A percentile compares a stretch with the other conserved stretches of the same genome.
Evolutionary conservation across 2,329 filamentous ascomycete species (phyloP).

Genomic region (Aspergillus neoniger): DNA sequence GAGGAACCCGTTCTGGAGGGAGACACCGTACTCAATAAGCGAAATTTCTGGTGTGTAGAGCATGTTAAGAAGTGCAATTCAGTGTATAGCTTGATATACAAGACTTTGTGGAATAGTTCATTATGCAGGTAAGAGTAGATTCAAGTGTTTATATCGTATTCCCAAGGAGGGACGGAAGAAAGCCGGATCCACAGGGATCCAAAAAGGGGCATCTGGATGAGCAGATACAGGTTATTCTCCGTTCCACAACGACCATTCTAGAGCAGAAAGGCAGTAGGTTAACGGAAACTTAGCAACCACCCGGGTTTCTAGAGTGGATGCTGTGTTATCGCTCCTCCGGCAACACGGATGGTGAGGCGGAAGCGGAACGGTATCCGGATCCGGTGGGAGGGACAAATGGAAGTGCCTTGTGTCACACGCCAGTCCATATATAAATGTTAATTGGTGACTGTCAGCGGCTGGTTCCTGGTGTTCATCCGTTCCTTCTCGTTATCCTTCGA

Average conservation of each 20-base stretch:
- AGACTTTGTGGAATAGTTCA: too few relatives aligned
- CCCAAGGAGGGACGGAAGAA: background rate
- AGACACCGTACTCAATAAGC: slow-evolving; percentile 69
- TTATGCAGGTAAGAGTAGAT: background rate
- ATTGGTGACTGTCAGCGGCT: background rate
- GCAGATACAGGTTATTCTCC: background rate
- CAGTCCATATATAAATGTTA: background rate
- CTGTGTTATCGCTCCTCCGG: background rate
- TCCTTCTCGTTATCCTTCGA: background rate
- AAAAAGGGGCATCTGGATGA: background rate
- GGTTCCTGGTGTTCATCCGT: background rate
- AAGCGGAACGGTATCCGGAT: slow-evolving; percentile 28
- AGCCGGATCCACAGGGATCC: background rate
- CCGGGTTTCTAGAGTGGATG: background rate
- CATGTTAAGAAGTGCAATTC: slow-evolving; percentile 21
- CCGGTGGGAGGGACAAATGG: background rate
- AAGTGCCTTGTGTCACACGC: background rate
- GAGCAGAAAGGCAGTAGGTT: background rate
- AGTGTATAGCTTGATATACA: background rate
- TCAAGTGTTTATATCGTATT: slow-evolving; percentile 1
- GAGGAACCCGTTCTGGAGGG: slow-evolving; percentile 71
- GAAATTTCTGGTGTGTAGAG: slow-evolving; percentile 30
- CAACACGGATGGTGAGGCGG: slow-evolving; percentile 19
- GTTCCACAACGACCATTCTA: background rate
- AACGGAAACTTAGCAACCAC: background rate